Evolutionary conservation across 1,284 basidiomycete genomes (phyloP).

Genomic region (Irpex rosettiformis): DNA sequence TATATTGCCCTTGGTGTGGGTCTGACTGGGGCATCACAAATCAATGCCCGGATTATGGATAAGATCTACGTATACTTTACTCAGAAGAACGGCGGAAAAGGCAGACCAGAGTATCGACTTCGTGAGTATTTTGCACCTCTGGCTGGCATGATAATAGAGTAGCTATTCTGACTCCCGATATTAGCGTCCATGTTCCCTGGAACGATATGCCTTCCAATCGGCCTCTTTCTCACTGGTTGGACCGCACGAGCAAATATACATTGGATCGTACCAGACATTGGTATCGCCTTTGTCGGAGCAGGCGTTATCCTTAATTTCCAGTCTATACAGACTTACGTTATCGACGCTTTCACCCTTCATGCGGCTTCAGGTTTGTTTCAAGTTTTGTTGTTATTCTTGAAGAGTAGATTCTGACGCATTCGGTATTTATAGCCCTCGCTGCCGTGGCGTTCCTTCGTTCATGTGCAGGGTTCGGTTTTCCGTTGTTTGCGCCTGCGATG

Average conservation of each 20-base stretch:
- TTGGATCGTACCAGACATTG: conserved; percentile 70
- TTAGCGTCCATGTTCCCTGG: conserved; percentile 60
- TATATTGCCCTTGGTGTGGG: conserved; percentile 66
- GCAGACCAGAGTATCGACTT: conserved; percentile 52
- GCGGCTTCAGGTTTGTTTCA: conserved; percentile 49
- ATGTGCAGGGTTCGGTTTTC: conserved; percentile 63
- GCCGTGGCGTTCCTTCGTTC: conserved; percentile 56
- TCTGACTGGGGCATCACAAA: conserved; percentile 47
- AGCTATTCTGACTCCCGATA: too few species aligned
- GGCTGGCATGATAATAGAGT: too few species aligned
- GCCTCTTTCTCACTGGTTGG: conserved; percentile 68
- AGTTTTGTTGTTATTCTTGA: background rate
- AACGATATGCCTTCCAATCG: conserved; percentile 50
- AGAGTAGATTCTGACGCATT: background rate
- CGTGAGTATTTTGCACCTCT: conserved; percentile 18
- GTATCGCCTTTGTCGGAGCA: conserved; percentile 50
- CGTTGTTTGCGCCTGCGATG: conserved; percentile 66
- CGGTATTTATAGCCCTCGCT: conserved; percentile 44
- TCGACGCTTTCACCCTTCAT: conserved; percentile 64
- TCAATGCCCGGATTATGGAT: conserved; percentile 58
- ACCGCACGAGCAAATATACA: conserved; percentile 47
- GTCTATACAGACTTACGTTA: conserved; percentile 58
- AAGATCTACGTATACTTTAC: conserved; percentile 49
- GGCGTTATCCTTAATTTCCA: conserved; percentile 57
- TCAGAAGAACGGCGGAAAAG: conserved; percentile 46